phyloP scores from a whole-genome alignment of 257 asterid genomes.

The Solanum chaucha region DNA sequence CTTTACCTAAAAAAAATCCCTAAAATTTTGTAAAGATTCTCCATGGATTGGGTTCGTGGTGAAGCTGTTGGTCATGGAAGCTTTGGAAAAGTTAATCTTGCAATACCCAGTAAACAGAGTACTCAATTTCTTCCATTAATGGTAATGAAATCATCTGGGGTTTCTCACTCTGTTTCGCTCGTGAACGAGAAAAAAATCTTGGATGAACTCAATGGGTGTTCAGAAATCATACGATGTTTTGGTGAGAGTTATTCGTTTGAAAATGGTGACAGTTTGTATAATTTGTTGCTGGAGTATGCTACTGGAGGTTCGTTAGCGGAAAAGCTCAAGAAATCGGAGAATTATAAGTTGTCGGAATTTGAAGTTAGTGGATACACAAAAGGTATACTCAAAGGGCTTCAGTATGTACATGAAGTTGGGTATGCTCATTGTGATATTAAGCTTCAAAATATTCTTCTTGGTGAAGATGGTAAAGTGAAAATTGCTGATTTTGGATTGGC shows the following conservation, averaged over 20 bases:
- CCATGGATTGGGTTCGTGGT: constrained; percentile 86
- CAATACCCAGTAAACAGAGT: constrained; percentile 15
- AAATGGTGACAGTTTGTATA: constrained; percentile 60
- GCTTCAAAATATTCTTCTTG: background rate
- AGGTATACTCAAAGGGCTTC: constrained; percentile 43
- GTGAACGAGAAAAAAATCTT: constrained; percentile 43
- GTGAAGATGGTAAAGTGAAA: background rate
- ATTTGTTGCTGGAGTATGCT: constrained; percentile 71
- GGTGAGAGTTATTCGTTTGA: constrained; percentile 54
- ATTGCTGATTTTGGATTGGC: constrained; percentile 69
- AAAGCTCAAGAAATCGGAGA: constrained; percentile 21
- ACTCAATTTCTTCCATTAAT: constrained; percentile 19
- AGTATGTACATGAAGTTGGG: constrained; percentile 43
- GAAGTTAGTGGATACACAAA: constrained; percentile 40
- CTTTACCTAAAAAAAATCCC: background rate
- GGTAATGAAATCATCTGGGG: constrained; percentile 75
- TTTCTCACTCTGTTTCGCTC: constrained; percentile 30
- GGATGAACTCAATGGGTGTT: constrained; percentile 47
- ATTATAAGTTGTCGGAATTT: constrained; percentile 23
- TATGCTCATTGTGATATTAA: constrained; percentile 14
- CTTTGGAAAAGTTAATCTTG: constrained; percentile 64
- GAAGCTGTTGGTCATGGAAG: constrained; percentile 64
- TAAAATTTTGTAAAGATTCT: background rate
- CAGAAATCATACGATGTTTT: constrained; percentile 48
- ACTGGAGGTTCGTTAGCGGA: constrained; percentile 58